A percentile compares a stretch with the other conserved stretches of the same genome.
These are phyloP conservation scores for Lojkania enalia DNA, from an alignment of 2,329 filamentous ascomycete genomes.

Conservation along the genomic window DNA sequence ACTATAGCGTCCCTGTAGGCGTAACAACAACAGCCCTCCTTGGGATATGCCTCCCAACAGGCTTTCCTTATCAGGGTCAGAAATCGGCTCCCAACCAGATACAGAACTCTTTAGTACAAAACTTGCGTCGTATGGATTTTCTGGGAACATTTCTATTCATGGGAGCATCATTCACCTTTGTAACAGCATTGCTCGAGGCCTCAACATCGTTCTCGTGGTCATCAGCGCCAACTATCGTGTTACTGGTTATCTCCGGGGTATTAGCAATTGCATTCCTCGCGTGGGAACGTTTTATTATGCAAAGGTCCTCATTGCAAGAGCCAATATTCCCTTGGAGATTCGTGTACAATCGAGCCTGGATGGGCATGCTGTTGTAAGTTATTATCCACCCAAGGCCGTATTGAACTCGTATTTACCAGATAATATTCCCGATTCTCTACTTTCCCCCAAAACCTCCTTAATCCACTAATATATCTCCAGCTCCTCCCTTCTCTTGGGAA, in stretches of 20 bases:
- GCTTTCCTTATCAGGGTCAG: conserved; percentile 9
- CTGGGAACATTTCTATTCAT: neutral
- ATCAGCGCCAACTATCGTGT: conserved; percentile 2
- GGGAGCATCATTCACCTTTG: neutral
- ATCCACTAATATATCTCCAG: conserved; percentile 1
- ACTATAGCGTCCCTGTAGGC: conserved; percentile 2
- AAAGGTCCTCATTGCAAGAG: conserved; percentile 3
- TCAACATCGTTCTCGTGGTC: conserved; percentile 7
- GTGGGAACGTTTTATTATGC: conserved; percentile 9
- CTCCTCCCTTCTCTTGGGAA: conserved; percentile 3
- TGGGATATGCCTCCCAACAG: conserved; percentile 8
- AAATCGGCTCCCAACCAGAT: neutral
- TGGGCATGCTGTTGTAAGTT: conserved; percentile 8
- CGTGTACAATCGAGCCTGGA: conserved; percentile 6
- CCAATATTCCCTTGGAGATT: conserved; percentile 13
- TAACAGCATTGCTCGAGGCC: conserved; percentile 12
- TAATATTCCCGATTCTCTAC: too few species aligned
- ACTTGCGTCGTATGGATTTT: neutral
- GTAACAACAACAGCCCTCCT: conserved; percentile 6
- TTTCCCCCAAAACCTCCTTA: too few species aligned
- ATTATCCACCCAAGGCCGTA: too few species aligned
- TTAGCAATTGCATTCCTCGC: conserved; percentile 9
- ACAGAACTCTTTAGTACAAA: neutral
- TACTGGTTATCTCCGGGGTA: conserved; percentile 7
- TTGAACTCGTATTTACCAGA: too few species aligned